A percentile compares a stretch with the other conserved stretches of the same genome.
Evolutionary conservation across 2,329 filamentous ascomycete genomes (phyloP).

Genomic region (Verticillium dahliae): DNA sequence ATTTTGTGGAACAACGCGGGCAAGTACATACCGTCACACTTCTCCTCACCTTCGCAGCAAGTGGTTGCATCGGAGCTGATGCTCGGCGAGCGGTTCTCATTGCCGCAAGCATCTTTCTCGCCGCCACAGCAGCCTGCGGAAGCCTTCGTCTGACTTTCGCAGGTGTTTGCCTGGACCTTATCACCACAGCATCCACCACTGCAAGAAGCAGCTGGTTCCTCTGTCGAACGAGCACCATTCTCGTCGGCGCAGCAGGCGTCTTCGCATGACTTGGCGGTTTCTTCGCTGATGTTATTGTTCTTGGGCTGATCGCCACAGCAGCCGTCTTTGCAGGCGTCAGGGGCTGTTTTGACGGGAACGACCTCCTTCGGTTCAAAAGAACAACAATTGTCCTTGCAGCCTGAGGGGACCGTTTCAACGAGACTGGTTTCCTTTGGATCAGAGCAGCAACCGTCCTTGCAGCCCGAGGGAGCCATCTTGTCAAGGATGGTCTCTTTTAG

Average conservation of each 20-base stretch:
- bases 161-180: neutral
- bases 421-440: no score
- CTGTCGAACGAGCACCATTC: neutral
- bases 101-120: neutral
- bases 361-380: neutral
- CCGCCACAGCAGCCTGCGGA: neutral
- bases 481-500: no score
- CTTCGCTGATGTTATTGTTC: neutral
- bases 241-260: neutral
- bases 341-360: neutral
- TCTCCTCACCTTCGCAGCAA: conserved; percentile 13
- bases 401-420: no score
- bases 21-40: conserved; percentile 2
- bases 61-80: conserved; percentile 5
- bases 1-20: neutral
- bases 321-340: neutral
- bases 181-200: neutral
- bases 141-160: neutral
- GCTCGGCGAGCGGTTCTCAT: neutral
- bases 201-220: neutral
- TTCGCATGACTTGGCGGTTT: neutral
- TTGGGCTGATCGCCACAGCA: neutral
- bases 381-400: no score
- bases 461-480: no score
- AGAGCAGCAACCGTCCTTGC: no score